Percentiles rank a stretch among this genome's conserved stretches.
phyloP scores from a whole-genome alignment of 805 yeast species.

The Candida coquimbonensis region DNA sequence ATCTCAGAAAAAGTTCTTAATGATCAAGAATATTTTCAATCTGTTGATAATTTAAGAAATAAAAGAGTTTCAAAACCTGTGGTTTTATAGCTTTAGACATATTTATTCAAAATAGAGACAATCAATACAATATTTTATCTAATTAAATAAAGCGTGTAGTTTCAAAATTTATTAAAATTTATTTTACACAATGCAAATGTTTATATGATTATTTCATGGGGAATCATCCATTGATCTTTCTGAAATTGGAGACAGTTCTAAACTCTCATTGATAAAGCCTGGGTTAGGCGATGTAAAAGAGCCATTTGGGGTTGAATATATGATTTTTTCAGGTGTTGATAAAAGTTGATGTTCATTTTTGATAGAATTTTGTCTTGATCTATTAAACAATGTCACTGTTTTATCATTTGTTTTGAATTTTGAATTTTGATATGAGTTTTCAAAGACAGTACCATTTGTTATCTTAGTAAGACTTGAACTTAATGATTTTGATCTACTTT shows the following conservation, averaged over 20 bases:
- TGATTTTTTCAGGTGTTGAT: slow-evolving; percentile 3
- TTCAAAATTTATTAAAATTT: neutral
- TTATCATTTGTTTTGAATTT: slow-evolving; percentile 30
- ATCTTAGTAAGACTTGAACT: slow-evolving; percentile 11
- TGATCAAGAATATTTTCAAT: too few species aligned
- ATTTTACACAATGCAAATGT: neutral
- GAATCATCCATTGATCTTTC: slow-evolving; percentile 22
- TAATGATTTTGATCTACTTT: slow-evolving; percentile 12
- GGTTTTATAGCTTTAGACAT: neutral
- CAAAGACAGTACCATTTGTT: slow-evolving; percentile 20
- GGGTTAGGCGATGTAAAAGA: slow-evolving; percentile 20
- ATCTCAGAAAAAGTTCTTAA: neutral
- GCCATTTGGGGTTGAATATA: slow-evolving; percentile 17
- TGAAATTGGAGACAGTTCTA: slow-evolving; percentile 23
- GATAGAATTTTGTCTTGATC: slow-evolving; percentile 6
- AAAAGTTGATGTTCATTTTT: neutral
- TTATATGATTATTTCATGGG: slow-evolving; percentile 2
- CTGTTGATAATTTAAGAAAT: too few species aligned
- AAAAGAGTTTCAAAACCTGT: too few species aligned
- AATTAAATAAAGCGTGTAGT: neutral
- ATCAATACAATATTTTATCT: too few species aligned
- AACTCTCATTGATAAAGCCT: slow-evolving; percentile 12
- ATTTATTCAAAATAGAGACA: neutral
- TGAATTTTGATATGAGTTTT: slow-evolving; percentile 25
- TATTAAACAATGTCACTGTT: slow-evolving; percentile 32